Evolutionary conservation across 75 land plant species (phyloP), one percentile per base, ranked within the genome.

Genomic region (Isoetes taiwanensis): DNA sequence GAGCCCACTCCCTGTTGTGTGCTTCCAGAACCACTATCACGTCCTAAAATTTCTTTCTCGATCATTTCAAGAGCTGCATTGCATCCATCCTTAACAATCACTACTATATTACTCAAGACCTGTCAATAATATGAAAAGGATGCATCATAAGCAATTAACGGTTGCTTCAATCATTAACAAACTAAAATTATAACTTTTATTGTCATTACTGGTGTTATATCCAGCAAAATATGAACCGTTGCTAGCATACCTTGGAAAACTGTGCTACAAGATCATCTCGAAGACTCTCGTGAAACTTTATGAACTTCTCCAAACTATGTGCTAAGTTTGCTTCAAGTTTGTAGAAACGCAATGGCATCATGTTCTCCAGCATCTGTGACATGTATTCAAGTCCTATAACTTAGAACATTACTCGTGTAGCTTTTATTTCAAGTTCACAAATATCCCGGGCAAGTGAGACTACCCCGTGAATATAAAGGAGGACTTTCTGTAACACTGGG

Each of bases 381-480:
- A 30, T 24, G 8, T 43, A 30, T 24, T n/a, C 32, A 3, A 14
- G 59, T 2, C 6, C 59, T 32, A 34, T n/a, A 8, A 2, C 26
- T 30, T 5, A 24, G n/a, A 3, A 3, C 59, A 34, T 21, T 14
- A 9, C 3, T 23, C n/a, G 11, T 30, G 16, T 57, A 41, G 16
- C 30, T 16, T 20, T 8, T 33, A 17, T 6, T 39, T 50, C 3
- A n/a, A n/a, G n/a, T n/a, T n/a, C n/a, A n/a, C n/a, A n/a, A n/a
- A n/a, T n/a, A n/a, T n/a, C n/a, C n/a, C n/a, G n/a, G n/a, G n/a
- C n/a, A n/a, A n/a, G n/a, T n/a, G n/a, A n/a, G n/a, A n/a, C 50
- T 69, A 69, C 72, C 67, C 30, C 32, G n/a, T 42, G 59, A 3
- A 69, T 63, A 42, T 41, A 52, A 14, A 69, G 12, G 8, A 69